phyloP scores from a whole-genome alignment of 208 protist species.

The Acanthamoeba sp. region DNA sequence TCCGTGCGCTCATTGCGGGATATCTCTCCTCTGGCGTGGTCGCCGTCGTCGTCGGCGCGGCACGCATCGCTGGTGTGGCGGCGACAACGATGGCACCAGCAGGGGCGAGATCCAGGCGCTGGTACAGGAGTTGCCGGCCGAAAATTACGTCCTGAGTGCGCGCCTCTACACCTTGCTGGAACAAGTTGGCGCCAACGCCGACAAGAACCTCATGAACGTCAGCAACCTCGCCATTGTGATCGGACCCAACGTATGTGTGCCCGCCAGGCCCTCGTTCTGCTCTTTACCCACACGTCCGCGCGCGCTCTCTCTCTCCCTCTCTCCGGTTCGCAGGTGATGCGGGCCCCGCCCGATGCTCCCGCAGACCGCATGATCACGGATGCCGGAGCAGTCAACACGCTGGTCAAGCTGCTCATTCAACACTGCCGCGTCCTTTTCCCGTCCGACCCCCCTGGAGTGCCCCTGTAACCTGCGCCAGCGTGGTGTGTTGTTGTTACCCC shows the following conservation, averaged over 20 bases:
- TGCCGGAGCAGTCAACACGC: background rate
- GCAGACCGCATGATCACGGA: background rate
- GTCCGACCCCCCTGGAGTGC: background rate
- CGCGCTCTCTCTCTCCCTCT: no score
- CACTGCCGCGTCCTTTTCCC: background rate
- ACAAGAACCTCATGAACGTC: conserved; percentile 19
- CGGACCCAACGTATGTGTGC: conserved; percentile 11
- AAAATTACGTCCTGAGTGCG: background rate
- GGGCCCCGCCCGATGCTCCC: background rate
- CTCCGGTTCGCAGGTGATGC: conserved; percentile 9
- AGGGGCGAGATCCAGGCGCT: background rate
- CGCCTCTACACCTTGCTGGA: background rate
- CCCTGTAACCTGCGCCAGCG: no score
- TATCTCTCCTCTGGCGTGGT: no score
- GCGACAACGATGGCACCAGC: background rate
- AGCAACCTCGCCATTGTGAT: conserved; percentile 15
- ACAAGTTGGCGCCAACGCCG: background rate
- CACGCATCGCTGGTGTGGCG: no score
- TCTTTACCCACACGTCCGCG: no score
- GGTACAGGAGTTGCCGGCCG: background rate
- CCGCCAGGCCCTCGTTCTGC: no score
- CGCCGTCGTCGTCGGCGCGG: no score
- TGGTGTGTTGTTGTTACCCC: no score
- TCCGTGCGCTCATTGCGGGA: no score
- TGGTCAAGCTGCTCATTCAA: background rate